A percentile compares a stretch with the other conserved stretches of the same genome.
Evolutionary conservation across 2,329 filamentous ascomycete genomes (phyloP).

Genomic region (Rachicladosporium sp.): DNA sequence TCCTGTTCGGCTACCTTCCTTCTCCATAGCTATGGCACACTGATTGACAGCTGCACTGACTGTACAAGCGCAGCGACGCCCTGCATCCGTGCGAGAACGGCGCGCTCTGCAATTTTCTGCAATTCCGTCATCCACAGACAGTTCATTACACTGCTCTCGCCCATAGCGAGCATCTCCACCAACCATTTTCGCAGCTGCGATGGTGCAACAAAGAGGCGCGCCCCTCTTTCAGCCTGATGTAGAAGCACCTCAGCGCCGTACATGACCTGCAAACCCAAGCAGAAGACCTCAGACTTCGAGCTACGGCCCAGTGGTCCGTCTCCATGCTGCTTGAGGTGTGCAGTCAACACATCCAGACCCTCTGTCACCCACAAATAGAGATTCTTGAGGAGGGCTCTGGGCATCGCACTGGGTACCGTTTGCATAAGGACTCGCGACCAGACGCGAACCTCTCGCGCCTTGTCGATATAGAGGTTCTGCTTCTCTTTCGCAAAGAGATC

Average conservation of each 20-base stretch:
- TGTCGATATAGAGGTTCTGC: constrained; percentile 87
- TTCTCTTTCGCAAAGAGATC: constrained; percentile 79
- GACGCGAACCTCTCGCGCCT: constrained; percentile 57
- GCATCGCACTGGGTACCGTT: constrained; percentile 17
- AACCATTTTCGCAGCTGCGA: constrained; percentile 18
- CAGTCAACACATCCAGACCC: constrained; percentile 36
- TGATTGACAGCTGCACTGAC: too few species aligned
- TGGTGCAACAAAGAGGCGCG: constrained; percentile 11
- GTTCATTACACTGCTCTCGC: constrained; percentile 18
- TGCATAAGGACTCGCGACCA: constrained; percentile 48
- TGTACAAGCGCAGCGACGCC: too few species aligned
- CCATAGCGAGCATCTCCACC: constrained; percentile 15
- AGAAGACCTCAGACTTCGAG: constrained; percentile 55
- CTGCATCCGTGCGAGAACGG: too few species aligned
- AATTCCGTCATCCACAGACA: constrained; percentile 26
- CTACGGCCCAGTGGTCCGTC: constrained; percentile 65
- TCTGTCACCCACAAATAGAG: constrained; percentile 36
- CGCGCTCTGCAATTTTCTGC: constrained; percentile 20
- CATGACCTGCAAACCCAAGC: constrained; percentile 39
- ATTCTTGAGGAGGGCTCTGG: constrained; percentile 8
- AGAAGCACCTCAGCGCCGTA: constrained; percentile 30
- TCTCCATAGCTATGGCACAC: too few species aligned
- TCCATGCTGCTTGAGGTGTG: constrained; percentile 22
- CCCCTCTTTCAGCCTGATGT: constrained; percentile 11
- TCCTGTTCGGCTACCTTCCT: too few species aligned